These are phyloP conservation scores for Suillus weaverae DNA, from an alignment of 768 basidiomycete species.

Conservation along the genomic window DNA sequence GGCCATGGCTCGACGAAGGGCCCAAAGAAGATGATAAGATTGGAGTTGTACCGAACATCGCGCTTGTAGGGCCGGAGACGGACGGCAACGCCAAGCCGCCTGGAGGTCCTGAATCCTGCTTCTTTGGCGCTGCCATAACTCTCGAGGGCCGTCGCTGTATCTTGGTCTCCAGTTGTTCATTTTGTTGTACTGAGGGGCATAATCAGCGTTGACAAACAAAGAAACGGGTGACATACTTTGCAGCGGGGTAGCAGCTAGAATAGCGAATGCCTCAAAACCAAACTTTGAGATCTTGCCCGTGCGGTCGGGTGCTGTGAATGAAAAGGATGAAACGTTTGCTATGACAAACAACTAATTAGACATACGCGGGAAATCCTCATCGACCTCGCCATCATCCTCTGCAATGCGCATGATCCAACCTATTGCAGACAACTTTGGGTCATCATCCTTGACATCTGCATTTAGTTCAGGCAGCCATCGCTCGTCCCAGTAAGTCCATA, in stretches of 20 bases:
- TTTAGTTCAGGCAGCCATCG: constrained; percentile 77
- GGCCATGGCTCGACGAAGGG: constrained; percentile 72
- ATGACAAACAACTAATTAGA: too few species aligned
- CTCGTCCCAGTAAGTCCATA: constrained; percentile 94
- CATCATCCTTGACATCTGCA: constrained; percentile 61
- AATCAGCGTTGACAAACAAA: constrained; percentile 5
- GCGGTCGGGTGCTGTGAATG: constrained; percentile 79
- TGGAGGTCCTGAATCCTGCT: constrained; percentile 46
- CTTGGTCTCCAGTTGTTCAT: constrained; percentile 73
- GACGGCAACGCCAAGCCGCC: constrained; percentile 40
- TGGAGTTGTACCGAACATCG: constrained; percentile 49
- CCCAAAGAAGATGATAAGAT: constrained; percentile 66
- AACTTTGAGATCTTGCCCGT: constrained; percentile 85
- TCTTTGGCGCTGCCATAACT: constrained; percentile 60
- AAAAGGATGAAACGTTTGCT: neutral
- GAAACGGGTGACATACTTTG: constrained; percentile 52
- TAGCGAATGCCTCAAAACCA: constrained; percentile 85
- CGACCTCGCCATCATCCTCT: constrained; percentile 97
- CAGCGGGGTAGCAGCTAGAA: constrained; percentile 69
- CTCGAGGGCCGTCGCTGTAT: constrained; percentile 80
- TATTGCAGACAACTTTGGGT: constrained; percentile 70
- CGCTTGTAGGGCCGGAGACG: constrained; percentile 41
- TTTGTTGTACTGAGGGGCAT: constrained; percentile 63
- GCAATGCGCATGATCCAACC: constrained; percentile 94
- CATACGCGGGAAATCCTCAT: constrained; percentile 96